Evolutionary conservation across 2,329 filamentous ascomycete species (phyloP).

Genomic region (Arthrinium phaeospermum): DNA sequence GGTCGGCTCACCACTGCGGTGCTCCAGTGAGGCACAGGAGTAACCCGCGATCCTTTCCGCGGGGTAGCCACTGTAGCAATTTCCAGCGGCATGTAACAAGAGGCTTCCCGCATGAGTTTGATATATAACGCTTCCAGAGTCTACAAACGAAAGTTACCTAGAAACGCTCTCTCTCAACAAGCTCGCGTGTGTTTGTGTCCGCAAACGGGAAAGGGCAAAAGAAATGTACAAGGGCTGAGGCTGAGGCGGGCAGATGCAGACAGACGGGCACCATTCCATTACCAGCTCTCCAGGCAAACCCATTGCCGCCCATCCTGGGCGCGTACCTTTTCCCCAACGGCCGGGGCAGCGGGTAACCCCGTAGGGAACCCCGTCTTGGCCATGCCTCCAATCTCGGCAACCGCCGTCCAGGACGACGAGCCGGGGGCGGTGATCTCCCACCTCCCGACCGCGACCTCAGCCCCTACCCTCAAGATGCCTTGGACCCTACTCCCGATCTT

Average conservation of each 20-base stretch:
- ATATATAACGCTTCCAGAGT: background rate
- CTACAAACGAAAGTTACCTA: background rate
- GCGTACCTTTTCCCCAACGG: background rate
- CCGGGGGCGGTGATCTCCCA: background rate
- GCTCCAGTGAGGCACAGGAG: background rate
- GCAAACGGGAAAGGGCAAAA: background rate
- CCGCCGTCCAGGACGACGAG: background rate
- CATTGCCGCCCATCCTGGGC: conserved; percentile 17
- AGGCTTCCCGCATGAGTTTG: background rate
- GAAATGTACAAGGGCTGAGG: background rate
- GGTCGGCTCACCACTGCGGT: background rate
- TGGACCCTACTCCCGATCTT: conserved; percentile 15
- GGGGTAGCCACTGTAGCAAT: background rate
- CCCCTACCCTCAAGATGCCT: conserved; percentile 13
- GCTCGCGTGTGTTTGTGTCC: too few species aligned
- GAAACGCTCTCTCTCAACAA: background rate
- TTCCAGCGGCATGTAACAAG: background rate
- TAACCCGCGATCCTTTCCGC: background rate
- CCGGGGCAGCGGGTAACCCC: background rate
- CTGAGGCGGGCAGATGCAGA: background rate
- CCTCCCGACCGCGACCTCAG: conserved; percentile 14
- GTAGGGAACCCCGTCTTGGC: conserved; percentile 13
- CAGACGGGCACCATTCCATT: background rate
- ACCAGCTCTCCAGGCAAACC: conserved; percentile 21
- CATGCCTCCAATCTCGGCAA: conserved; percentile 19